Conservation (phyloP, 768 basidiomycete genomes). For the Kockovaella imperatae region DNA sequence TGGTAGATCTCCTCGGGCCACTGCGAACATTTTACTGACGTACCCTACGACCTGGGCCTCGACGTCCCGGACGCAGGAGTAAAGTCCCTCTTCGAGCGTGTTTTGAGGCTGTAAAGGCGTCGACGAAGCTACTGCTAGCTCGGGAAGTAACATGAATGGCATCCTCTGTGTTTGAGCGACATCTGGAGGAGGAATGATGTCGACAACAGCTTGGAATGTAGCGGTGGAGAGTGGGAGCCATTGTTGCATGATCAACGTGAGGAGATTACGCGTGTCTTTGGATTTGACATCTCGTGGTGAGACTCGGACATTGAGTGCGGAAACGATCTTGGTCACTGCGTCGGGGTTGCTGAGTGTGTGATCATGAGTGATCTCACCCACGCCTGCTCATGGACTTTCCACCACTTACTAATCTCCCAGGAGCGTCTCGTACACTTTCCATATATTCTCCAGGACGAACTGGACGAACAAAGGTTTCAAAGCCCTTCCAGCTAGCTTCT, state of each 20-base stretch:
- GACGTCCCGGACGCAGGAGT: constrained; percentile 56
- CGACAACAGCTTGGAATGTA: constrained; percentile 83
- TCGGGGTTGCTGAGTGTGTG: constrained; percentile 63
- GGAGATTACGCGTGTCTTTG: constrained; percentile 76
- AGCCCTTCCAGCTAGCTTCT: constrained; percentile 70
- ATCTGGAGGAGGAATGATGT: constrained; percentile 83
- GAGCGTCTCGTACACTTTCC: constrained; percentile 91
- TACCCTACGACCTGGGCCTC: constrained; percentile 68
- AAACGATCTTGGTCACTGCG: constrained; percentile 79
- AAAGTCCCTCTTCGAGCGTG: constrained; percentile 76
- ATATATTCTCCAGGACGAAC: constrained; percentile 92
- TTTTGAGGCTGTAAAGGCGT: constrained; percentile 55
- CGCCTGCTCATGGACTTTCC: not conserved
- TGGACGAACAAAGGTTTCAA: constrained; percentile 95
- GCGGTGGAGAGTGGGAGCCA: constrained; percentile 93
- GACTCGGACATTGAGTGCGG: constrained; percentile 71
- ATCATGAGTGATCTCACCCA: not conserved
- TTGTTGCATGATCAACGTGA: constrained; percentile 81
- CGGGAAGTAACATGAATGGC: constrained; percentile 82
- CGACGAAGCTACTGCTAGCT: constrained; percentile 41
- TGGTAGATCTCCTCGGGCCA: constrained; percentile 69
- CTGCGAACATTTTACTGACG: constrained; percentile 98
- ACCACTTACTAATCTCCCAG: constrained; percentile 73
- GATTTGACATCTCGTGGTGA: constrained; percentile 80
- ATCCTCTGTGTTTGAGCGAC: constrained; percentile 72